Conservation (phyloP, 768 basidiomycete species). For the Sporobolomyces phaffii region DNA sequence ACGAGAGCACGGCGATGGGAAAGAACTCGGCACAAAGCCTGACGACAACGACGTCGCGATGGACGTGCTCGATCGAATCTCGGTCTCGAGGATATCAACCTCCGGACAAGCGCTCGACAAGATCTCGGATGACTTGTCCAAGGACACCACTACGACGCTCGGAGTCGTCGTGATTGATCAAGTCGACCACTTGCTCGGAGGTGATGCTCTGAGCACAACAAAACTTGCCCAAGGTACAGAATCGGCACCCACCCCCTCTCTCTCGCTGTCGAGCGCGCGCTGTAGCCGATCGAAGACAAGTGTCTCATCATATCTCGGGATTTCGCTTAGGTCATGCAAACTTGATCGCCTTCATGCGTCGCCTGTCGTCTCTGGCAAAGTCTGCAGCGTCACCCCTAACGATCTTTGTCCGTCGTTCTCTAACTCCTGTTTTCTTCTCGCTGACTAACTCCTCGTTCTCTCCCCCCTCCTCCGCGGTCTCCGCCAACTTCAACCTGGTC, state of each 20-base stretch:
- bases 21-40: too few relatives aligned
- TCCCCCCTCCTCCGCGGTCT: too few relatives aligned
- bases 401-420: not conserved
- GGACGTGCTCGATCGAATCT: constrained; percentile 15
- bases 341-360: constrained; percentile 26
- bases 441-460: not conserved
- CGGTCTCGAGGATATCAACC: not conserved
- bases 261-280: not conserved
- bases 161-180: constrained; percentile 20
- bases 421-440: too few relatives aligned
- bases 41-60: constrained; percentile 14
- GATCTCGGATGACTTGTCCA: not conserved
- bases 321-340: constrained; percentile 23
- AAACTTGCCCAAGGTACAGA: constrained; percentile 5
- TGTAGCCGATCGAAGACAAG: not conserved
- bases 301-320: too few relatives aligned
- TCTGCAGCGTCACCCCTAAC: not conserved
- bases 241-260: not conserved
- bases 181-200: constrained; percentile 17
- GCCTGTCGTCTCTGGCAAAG: constrained; percentile 6
- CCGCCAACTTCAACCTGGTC: too few relatives aligned
- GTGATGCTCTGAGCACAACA: not conserved
- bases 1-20: not conserved
- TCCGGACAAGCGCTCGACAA: constrained; percentile 21
- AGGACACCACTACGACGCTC: not conserved